Conservation (phyloP, 1,139 yeast species). For the Saccharomyces hybrid region DNA sequence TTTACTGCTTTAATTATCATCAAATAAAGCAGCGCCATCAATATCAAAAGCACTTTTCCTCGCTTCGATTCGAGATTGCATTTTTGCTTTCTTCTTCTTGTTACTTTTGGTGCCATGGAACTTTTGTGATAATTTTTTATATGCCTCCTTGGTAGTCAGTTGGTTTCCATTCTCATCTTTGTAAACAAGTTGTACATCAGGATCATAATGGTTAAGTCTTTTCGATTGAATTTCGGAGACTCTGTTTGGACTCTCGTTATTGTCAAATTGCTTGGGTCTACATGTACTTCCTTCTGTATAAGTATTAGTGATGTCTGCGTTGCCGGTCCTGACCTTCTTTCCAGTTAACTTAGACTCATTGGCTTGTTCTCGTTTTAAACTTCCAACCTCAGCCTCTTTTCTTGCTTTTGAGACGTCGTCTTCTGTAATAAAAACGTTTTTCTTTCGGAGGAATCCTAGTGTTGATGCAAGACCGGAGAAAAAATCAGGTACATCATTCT, state of each 20-base stretch:
- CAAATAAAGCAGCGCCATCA: neutral
- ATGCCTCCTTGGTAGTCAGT: slow-evolving; percentile 69
- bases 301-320: neutral
- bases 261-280: slow-evolving; percentile 27
- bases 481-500: slow-evolving; percentile 31
- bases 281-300: neutral
- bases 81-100: slow-evolving; percentile 34
- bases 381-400: slow-evolving; percentile 15
- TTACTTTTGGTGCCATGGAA: slow-evolving; percentile 68
- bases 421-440: slow-evolving; percentile 34
- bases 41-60: slow-evolving; percentile 16
- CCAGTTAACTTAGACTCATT: no score
- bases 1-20: slow-evolving; percentile 21
- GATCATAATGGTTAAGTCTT: slow-evolving; percentile 47
- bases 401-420: slow-evolving; percentile 18
- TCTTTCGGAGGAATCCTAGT: slow-evolving; percentile 44
- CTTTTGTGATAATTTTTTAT: slow-evolving; percentile 73
- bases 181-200: slow-evolving; percentile 57
- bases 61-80: slow-evolving; percentile 34
- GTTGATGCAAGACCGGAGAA: slow-evolving; percentile 52
- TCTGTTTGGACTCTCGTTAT: slow-evolving; percentile 23
- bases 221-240: slow-evolving; percentile 20
- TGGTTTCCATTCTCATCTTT: slow-evolving; percentile 65
- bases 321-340: neutral
- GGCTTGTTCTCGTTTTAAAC: neutral